Evolutionary conservation across 2,329 filamentous ascomycete species (phyloP).

Genomic region (Botrytis tulipae): DNA sequence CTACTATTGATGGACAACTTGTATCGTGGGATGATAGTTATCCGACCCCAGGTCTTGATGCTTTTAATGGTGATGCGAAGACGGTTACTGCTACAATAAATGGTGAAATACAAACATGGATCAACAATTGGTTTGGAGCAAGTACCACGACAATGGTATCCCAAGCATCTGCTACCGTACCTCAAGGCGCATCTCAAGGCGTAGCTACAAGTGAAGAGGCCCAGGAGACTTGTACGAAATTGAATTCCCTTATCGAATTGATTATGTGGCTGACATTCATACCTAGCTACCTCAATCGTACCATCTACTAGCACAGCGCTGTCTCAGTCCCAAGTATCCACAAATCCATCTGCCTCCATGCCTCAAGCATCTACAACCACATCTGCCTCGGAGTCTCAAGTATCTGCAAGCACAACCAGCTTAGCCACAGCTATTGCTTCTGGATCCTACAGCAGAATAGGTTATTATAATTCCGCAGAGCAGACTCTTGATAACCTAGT

Average conservation of each 20-base stretch:
- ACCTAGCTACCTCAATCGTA: neutral
- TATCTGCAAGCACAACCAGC: slow-evolving; percentile 26
- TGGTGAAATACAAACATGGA: slow-evolving; percentile 17
- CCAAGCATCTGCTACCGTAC: neutral
- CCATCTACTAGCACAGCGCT: neutral
- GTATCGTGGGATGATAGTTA: slow-evolving; percentile 31
- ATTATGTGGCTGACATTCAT: neutral
- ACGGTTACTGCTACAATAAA: slow-evolving; percentile 15
- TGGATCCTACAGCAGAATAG: slow-evolving; percentile 44
- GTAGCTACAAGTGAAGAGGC: neutral
- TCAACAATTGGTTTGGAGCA: slow-evolving; percentile 18
- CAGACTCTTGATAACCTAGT: slow-evolving; percentile 51
- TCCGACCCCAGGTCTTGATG: slow-evolving; percentile 19
- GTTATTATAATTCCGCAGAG: slow-evolving; percentile 47
- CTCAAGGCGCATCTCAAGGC: neutral
- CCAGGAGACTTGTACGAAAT: neutral
- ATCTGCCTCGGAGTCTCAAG: neutral
- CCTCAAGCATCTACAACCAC: neutral
- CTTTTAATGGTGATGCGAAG: neutral
- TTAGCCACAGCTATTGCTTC: neutral
- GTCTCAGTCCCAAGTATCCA: neutral
- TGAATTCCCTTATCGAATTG: neutral
- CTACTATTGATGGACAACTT: slow-evolving; percentile 32
- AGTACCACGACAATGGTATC: neutral
- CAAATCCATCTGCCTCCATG: neutral